phyloP scores from a whole-genome alignment of 768 basidiomycete genomes.

The Kwoniella sp. region DNA sequence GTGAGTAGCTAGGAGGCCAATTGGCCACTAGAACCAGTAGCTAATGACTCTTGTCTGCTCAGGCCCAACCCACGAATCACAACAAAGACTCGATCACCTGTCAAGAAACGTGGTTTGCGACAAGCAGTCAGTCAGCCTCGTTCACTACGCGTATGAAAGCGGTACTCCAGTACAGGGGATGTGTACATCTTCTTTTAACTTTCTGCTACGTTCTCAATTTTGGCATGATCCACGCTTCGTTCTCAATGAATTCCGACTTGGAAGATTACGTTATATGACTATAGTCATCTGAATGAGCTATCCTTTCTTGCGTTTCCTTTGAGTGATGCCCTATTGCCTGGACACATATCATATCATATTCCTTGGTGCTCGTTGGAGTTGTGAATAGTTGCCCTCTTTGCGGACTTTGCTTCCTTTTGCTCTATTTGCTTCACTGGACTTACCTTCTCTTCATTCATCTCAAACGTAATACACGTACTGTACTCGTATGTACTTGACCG shows the following conservation, averaged over 20 bases:
- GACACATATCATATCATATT: neutral
- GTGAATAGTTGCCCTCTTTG: neutral
- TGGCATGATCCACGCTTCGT: no score
- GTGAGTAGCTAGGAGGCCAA: constrained; percentile 1
- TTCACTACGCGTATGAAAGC: constrained; percentile 11
- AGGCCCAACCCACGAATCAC: neutral
- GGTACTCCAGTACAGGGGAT: neutral
- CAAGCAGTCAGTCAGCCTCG: constrained; percentile 21
- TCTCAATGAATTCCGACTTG: no score
- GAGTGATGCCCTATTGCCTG: neutral
- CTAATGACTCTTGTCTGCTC: neutral
- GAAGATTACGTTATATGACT: no score
- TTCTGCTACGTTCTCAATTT: no score
- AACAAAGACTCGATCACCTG: constrained; percentile 9
- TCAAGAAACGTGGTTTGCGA: constrained; percentile 11
- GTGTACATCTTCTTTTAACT: neutral
- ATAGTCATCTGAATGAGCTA: no score
- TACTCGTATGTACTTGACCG: neutral
- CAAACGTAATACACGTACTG: neutral
- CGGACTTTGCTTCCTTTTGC: neutral
- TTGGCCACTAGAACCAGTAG: no score
- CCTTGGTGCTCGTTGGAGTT: neutral
- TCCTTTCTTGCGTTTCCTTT: neutral
- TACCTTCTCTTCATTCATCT: neutral
- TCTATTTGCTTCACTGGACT: neutral